Percentiles rank a stretch among this genome's conserved stretches.
Evolutionary conservation across 2,329 filamentous ascomycete genomes (phyloP).

Genomic region (Aspergillus fumigatus): DNA sequence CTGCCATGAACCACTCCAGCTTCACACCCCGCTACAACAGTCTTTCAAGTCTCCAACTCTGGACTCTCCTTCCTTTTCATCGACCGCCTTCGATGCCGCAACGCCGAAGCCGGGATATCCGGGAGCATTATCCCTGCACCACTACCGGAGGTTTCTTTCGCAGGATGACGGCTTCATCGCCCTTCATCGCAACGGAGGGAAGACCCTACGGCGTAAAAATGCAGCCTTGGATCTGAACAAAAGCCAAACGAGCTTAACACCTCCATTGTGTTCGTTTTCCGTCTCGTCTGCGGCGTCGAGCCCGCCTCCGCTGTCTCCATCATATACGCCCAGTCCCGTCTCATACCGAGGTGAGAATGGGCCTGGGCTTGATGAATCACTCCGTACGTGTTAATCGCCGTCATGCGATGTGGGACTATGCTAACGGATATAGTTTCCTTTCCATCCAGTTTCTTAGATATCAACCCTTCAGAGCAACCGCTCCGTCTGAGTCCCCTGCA

Average conservation of each 20-base stretch:
- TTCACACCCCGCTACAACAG: neutral
- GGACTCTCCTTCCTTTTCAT: neutral
- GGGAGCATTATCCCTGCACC: constrained; percentile 30
- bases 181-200: constrained; percentile 22
- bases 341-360: constrained; percentile 27
- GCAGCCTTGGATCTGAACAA: constrained; percentile 30
- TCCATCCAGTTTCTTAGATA: constrained; percentile 9
- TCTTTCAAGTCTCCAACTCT: neutral
- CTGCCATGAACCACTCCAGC: neutral
- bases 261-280: constrained; percentile 21
- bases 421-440: constrained; percentile 5
- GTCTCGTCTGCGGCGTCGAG: constrained; percentile 29
- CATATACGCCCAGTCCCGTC: constrained; percentile 31
- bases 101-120: constrained; percentile 8
- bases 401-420: neutral
- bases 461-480: neutral
- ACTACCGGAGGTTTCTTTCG: constrained; percentile 34
- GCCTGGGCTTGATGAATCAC: constrained; percentile 20
- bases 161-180: constrained; percentile 21
- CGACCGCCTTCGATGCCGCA: neutral
- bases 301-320: constrained; percentile 35
- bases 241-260: constrained; percentile 8
- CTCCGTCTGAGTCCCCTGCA: constrained; percentile 1
- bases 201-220: constrained; percentile 30
- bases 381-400: constrained; percentile 13